Evolutionary conservation across 2,329 filamentous ascomycete species (phyloP).

Genomic region (Dothidotthia symphoricarpi): DNA sequence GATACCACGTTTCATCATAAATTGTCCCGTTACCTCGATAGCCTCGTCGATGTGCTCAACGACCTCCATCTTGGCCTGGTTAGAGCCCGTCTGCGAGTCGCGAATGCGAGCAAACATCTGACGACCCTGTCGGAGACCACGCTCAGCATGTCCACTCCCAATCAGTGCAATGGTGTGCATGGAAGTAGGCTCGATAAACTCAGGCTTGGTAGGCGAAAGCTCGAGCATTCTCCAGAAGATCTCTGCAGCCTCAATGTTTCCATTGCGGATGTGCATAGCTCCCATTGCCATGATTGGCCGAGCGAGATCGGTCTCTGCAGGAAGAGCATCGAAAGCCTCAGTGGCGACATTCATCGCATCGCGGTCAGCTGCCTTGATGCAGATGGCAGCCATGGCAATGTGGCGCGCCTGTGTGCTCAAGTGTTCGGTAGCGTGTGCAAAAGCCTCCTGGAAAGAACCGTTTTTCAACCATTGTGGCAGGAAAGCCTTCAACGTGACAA

Average conservation of each 20-base stretch:
- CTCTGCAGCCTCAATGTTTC: conserved; percentile 73
- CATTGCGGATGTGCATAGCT: conserved; percentile 79
- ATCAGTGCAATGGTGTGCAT: conserved; percentile 91
- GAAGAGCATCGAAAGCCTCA: conserved; percentile 52
- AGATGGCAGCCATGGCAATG: conserved; percentile 69
- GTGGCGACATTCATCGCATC: conserved; percentile 68
- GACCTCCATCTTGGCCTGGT: conserved; percentile 54
- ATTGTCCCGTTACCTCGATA: conserved; percentile 64
- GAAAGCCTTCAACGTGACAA: conserved; percentile 71
- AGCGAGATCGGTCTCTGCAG: conserved; percentile 45
- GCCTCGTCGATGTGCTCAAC: conserved; percentile 85
- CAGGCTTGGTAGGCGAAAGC: conserved; percentile 59
- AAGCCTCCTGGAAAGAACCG: conserved; percentile 69
- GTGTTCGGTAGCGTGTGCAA: conserved; percentile 65
- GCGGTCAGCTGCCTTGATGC: conserved; percentile 74
- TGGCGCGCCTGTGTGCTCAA: conserved; percentile 60
- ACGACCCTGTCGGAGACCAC: conserved; percentile 75
- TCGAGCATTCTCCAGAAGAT: conserved; percentile 76
- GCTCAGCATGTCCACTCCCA: conserved; percentile 78
- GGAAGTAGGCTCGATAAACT: conserved; percentile 80
- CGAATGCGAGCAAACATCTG: conserved; percentile 85
- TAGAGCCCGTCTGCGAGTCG: conserved; percentile 53
- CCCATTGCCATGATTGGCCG: conserved; percentile 74
- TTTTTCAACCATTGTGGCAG: conserved; percentile 73
- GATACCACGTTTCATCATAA: conserved; percentile 54